Evolutionary conservation across 2,329 filamentous ascomycete genomes (phyloP).

Genomic region (Fusarium virguliforme): DNA sequence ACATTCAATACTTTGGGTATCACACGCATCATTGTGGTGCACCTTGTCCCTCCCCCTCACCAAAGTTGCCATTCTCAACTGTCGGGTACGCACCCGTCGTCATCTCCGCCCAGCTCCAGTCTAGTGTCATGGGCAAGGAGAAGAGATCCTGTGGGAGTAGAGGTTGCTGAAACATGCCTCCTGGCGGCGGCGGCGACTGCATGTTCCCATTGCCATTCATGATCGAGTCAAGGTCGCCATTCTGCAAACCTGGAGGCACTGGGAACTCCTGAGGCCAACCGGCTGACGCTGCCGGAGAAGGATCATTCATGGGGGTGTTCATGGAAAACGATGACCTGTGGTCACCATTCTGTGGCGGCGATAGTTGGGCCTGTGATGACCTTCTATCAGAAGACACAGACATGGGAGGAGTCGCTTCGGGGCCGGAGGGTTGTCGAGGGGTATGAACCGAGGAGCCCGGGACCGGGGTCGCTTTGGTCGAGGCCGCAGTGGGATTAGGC

Average conservation of each 20-base stretch:
- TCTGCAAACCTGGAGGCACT: constrained; percentile 54
- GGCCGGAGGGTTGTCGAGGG: constrained; percentile 32
- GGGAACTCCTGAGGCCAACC: constrained; percentile 67
- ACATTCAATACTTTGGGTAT: background rate
- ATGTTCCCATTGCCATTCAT: constrained; percentile 60
- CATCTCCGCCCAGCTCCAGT: constrained; percentile 86
- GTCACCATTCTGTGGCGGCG: constrained; percentile 49
- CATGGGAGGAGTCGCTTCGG: constrained; percentile 22
- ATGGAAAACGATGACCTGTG: constrained; percentile 48
- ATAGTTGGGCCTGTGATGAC: constrained; percentile 48
- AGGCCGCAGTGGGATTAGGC: constrained; percentile 20
- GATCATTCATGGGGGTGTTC: constrained; percentile 53
- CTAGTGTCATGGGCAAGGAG: constrained; percentile 95
- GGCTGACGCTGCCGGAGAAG: constrained; percentile 62
- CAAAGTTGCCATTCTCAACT: constrained; percentile 74
- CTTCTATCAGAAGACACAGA: constrained; percentile 30
- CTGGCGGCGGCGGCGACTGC: constrained; percentile 55
- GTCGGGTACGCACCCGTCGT: constrained; percentile 76
- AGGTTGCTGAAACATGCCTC: constrained; percentile 80
- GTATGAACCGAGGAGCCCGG: constrained; percentile 26
- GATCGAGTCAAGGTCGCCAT: constrained; percentile 62
- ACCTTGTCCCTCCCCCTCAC: constrained; percentile 39
- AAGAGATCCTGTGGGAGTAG: constrained; percentile 94
- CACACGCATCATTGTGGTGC: constrained; percentile 8
- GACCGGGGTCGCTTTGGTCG: constrained; percentile 17